Evolutionary conservation across 768 basidiomycete genomes (phyloP).

Genomic region (Naganishia onofrii): DNA sequence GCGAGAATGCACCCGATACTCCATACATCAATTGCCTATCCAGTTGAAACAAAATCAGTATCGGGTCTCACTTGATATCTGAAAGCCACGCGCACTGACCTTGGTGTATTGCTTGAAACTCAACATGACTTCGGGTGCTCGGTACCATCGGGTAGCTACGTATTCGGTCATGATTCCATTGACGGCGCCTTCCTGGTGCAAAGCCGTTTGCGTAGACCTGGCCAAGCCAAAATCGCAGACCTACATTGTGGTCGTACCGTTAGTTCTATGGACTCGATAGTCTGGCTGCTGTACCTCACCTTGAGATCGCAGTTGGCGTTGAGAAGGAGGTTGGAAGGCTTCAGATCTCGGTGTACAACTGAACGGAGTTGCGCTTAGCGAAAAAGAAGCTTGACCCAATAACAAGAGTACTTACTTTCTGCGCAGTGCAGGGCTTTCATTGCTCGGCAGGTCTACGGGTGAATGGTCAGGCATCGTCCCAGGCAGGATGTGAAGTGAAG

Average conservation of each 20-base stretch:
- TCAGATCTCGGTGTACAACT: slow-evolving; percentile 84
- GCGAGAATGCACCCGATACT: slow-evolving; percentile 60
- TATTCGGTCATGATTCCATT: slow-evolving; percentile 56
- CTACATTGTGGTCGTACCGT: slow-evolving; percentile 38
- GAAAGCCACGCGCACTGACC: slow-evolving; percentile 51
- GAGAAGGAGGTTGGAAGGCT: slow-evolving; percentile 89
- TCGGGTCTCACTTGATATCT: background rate
- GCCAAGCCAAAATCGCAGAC: slow-evolving; percentile 61
- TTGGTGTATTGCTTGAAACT: slow-evolving; percentile 99
- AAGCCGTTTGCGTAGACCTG: slow-evolving; percentile 53
- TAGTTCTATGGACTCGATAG: background rate
- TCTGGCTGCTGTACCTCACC: slow-evolving; percentile 54
- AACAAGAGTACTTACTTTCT: slow-evolving; percentile 54
- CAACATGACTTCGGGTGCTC: slow-evolving; percentile 80
- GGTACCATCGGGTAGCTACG: slow-evolving; percentile 80
- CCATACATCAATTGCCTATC: slow-evolving; percentile 53
- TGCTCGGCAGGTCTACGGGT: slow-evolving; percentile 71
- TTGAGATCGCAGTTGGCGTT: slow-evolving; percentile 97
- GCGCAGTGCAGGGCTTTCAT: slow-evolving; percentile 93
- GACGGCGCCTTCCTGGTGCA: slow-evolving; percentile 33
- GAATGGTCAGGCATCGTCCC: background rate
- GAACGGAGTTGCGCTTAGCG: background rate
- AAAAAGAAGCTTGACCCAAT: background rate
- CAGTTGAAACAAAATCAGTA: background rate
- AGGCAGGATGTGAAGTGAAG: slow-evolving; percentile 8